phyloP scores from a whole-genome alignment of 768 basidiomycete species.

The Lactarius akahatsu region DNA sequence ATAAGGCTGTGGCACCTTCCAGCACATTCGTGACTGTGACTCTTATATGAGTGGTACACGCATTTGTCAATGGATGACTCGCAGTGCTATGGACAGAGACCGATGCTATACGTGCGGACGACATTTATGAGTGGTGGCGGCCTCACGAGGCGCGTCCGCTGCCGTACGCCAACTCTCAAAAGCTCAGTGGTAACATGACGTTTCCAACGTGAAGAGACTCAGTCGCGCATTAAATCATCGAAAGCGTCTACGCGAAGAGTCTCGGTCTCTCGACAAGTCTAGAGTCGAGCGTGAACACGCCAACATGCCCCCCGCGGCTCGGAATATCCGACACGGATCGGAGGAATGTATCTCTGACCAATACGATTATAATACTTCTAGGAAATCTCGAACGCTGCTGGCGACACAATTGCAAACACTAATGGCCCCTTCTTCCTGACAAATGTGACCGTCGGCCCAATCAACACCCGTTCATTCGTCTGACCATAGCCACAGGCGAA shows the following conservation, averaged over 20 bases:
- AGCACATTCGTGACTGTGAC: slow-evolving; percentile 5
- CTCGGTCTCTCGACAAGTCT: background rate
- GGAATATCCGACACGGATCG: background rate
- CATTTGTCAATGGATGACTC: background rate
- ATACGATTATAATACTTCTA: background rate
- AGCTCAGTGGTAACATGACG: background rate
- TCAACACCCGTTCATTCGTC: slow-evolving; percentile 8
- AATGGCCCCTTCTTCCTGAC: background rate
- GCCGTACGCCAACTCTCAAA: background rate
- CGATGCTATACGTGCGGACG: background rate
- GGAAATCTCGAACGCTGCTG: background rate
- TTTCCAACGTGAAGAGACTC: background rate
- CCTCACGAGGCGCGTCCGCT: background rate
- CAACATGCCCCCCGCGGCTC: background rate
- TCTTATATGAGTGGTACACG: background rate
- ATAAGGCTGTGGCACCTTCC: slow-evolving; percentile 1
- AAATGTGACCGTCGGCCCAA: background rate
- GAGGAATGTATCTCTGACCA: background rate
- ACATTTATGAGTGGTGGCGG: background rate
- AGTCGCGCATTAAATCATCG: background rate
- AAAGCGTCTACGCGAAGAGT: background rate
- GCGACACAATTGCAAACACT: background rate
- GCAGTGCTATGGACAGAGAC: background rate
- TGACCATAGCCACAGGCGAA: slow-evolving; percentile 75
- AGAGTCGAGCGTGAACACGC: background rate